These are phyloP conservation scores for Aureobasidium sp. DNA, from an alignment of 2,329 filamentous ascomycete species.

Conservation along the genomic window DNA sequence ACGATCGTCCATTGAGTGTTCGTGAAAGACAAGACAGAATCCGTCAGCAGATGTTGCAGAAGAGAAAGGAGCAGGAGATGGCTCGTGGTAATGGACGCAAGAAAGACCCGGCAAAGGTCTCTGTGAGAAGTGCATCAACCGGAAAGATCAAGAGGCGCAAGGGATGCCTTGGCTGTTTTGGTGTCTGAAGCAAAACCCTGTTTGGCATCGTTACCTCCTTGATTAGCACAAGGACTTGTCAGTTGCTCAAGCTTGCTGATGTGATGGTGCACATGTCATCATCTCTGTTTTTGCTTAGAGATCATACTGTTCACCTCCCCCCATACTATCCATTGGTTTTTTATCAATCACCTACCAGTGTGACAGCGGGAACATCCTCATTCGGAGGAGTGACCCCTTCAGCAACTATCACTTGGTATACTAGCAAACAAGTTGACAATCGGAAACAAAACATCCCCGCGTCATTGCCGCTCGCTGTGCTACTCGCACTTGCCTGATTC, in stretches of 20 bases:
- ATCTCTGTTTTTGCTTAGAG: not conserved
- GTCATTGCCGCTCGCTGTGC: not conserved
- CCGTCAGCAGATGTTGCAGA: not conserved
- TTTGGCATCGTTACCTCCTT: not conserved
- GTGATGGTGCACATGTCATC: not conserved
- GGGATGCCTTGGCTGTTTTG: slow-evolving; percentile 2
- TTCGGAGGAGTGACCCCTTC: not conserved
- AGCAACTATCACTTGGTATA: not conserved
- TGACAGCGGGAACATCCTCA: not conserved
- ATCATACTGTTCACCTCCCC: not conserved
- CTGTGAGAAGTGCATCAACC: not conserved
- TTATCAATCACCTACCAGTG: not conserved
- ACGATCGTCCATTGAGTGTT: slow-evolving; percentile 27
- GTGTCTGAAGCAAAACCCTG: not conserved
- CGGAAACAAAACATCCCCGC: not conserved
- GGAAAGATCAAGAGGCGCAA: not conserved
- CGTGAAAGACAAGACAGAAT: slow-evolving; percentile 31
- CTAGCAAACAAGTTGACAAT: not conserved
- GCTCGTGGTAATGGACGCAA: not conserved
- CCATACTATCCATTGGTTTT: not conserved
- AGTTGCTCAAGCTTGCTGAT: not conserved
- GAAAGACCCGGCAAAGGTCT: not conserved
- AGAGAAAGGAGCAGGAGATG: not conserved
- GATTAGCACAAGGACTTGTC: not conserved
- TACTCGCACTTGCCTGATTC: not conserved